Conservation (phyloP, 495 filamentous ascomycete genomes). For the Cairneyella variabilis region DNA sequence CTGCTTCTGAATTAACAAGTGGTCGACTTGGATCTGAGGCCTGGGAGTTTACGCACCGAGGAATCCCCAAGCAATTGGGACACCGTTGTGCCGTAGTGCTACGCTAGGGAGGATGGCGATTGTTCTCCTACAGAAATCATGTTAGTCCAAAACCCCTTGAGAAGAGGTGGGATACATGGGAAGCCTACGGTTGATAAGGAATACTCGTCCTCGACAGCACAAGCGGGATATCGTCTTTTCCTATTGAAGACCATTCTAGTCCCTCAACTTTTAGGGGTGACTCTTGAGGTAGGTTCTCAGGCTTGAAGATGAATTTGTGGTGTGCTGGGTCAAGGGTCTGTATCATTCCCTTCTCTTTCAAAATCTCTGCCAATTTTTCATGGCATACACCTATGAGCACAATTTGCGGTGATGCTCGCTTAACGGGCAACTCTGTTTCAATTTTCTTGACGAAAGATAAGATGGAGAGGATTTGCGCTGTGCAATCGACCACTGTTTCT, state of each 20-base stretch:
- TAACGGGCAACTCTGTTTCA: neutral
- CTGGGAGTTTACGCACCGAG: slow-evolving; percentile 25
- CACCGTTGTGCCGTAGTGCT: neutral
- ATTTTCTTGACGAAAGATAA: slow-evolving; percentile 5
- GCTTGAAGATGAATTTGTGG: slow-evolving; percentile 41
- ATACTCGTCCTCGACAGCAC: slow-evolving; percentile 33
- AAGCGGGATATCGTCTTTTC: slow-evolving; percentile 30
- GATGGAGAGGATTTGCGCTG: slow-evolving; percentile 9
- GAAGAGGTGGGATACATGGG: neutral
- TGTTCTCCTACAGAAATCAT: neutral
- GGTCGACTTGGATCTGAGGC: slow-evolving; percentile 11
- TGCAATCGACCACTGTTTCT: neutral
- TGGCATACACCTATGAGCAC: slow-evolving; percentile 31
- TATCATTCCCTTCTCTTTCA: slow-evolving; percentile 15
- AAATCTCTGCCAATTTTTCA: slow-evolving; percentile 26
- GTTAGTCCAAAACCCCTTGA: neutral
- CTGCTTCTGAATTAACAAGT: slow-evolving; percentile 23
- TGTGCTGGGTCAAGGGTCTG: slow-evolving; percentile 18
- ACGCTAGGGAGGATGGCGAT: neutral
- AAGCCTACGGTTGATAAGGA: slow-evolving; percentile 33
- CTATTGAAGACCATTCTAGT: slow-evolving; percentile 28
- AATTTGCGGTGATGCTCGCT: neutral
- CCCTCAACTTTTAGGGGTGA: neutral
- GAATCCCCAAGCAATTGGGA: slow-evolving; percentile 35
- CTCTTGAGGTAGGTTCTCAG: slow-evolving; percentile 25